Base-by-base conservation (phyloP, 257 asterid species). In the Fraxinus anomala region DNA sequence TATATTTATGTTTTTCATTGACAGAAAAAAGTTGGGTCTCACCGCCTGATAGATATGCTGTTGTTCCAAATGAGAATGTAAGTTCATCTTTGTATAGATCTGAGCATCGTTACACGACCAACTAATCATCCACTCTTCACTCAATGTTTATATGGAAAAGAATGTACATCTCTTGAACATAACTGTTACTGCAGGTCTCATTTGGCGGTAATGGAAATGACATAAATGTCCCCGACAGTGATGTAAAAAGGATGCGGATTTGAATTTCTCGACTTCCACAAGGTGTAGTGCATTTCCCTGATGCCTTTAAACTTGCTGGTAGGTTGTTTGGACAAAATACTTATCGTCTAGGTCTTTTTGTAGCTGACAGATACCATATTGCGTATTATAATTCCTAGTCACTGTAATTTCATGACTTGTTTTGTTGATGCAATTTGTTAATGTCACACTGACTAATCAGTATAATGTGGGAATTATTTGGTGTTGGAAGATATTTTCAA, bases 41-140 rank as follows among this genome's bases (percentile, higher is more conserved):
- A 23, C 97, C 96, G 0, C 84, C 94, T n/a, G 93, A 91, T 84
- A 91, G 96, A 93, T 93, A 95, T 73, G 99, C 98, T 36, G 90
- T 95, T 74, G 99, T 95, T 49, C 99, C 99, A 12, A 87, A 83
- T 80, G 96, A 95, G 74, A 88, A 88, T 34, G 99, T 91, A 88
- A 80, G 97, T 76, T 49, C 23, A 19, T 65, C 6, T 56, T 63
- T 68, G 39, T 10, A 68, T 65, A 13, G 28, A 11, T 21, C 28
- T n/a, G 28, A 6, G 21, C 9, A 24, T 42, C 67, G 3, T 56
- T n/a, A 8, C 66, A 56, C 13, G 0, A 19, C 1, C 2, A 72
- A 6, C 2, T 23, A 17, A 49, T 44, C 40, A 31, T 6, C 12
- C 54, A 56, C 3, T n/a, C 14, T 10, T 10, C 19, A 36, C n/a